These are phyloP conservation scores for Filobasidium wieringae DNA, from an alignment of 768 basidiomycete species.

Conservation along the genomic window DNA sequence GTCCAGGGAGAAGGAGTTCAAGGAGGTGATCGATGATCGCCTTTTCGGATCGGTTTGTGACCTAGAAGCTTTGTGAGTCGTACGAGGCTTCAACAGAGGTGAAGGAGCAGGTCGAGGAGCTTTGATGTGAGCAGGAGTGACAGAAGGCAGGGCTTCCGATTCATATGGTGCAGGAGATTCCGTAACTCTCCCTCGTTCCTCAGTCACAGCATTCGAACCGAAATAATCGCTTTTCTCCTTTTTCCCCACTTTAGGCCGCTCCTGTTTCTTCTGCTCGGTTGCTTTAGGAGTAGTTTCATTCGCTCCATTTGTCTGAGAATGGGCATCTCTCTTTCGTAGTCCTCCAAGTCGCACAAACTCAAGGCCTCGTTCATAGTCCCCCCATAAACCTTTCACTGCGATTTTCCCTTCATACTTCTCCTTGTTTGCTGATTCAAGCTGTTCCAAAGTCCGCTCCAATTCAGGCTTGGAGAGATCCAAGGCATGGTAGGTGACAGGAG, in stretches of 20 bases:
- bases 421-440: constrained; percentile 53
- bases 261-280: neutral
- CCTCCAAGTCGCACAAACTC: constrained; percentile 62
- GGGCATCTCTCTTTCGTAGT: constrained; percentile 40
- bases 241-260: neutral
- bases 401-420: constrained; percentile 57
- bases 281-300: neutral
- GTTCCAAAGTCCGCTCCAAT: constrained; percentile 62
- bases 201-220: neutral
- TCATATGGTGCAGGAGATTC: constrained; percentile 6
- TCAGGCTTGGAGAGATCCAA: constrained; percentile 85
- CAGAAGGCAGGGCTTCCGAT: no score
- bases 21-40: constrained; percentile 5
- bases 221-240: constrained; percentile 8
- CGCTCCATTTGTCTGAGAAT: neutral
- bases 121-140: neutral
- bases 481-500: constrained; percentile 70
- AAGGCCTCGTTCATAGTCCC: constrained; percentile 81
- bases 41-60: neutral
- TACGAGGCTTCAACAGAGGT: neutral
- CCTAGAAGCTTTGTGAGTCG: neutral
- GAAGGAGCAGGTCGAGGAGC: neutral
- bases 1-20: constrained; percentile 8
- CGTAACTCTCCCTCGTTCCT: neutral
- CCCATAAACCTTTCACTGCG: constrained; percentile 69